Percentiles rank a stretch among this genome's conserved stretches.
Evolutionary conservation across 2,329 filamentous ascomycete genomes (phyloP).

Genomic region (Curvularia sp.): DNA sequence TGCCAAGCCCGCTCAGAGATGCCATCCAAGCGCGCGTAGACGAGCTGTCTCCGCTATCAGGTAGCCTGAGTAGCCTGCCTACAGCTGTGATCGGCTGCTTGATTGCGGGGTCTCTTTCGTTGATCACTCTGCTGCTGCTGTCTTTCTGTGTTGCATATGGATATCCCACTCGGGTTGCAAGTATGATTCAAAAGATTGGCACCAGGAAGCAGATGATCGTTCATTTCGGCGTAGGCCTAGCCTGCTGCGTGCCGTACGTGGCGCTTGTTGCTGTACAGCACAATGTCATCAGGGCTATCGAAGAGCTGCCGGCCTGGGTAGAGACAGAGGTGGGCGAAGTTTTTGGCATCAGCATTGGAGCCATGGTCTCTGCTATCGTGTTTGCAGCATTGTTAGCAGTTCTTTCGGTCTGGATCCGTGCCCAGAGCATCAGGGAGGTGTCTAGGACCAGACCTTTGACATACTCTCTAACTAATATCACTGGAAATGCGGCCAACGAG

Average conservation of each 20-base stretch:
- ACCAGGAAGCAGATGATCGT: background rate
- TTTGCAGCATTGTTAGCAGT: background rate
- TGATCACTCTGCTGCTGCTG: background rate
- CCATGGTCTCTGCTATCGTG: background rate
- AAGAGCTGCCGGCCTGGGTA: background rate
- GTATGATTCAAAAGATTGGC: background rate
- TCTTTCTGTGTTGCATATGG: background rate
- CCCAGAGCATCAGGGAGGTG: background rate
- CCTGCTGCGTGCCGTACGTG: background rate
- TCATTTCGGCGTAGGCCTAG: background rate
- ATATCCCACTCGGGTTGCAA: background rate
- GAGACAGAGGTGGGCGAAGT: background rate
- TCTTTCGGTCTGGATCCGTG: background rate
- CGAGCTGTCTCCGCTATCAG: background rate
- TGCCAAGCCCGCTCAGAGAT: background rate
- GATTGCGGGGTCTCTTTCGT: background rate
- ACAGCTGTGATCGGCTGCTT: background rate
- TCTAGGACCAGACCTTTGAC: background rate
- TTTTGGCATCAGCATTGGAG: background rate
- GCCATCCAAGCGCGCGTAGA: background rate
- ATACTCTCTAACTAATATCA: background rate
- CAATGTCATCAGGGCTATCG: background rate
- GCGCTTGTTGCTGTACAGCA: background rate
- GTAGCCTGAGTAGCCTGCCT: background rate
- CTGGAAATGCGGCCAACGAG: background rate